phyloP scores from a whole-genome alignment of 2,329 filamentous ascomycete genomes.

The Calycina herbarum region DNA sequence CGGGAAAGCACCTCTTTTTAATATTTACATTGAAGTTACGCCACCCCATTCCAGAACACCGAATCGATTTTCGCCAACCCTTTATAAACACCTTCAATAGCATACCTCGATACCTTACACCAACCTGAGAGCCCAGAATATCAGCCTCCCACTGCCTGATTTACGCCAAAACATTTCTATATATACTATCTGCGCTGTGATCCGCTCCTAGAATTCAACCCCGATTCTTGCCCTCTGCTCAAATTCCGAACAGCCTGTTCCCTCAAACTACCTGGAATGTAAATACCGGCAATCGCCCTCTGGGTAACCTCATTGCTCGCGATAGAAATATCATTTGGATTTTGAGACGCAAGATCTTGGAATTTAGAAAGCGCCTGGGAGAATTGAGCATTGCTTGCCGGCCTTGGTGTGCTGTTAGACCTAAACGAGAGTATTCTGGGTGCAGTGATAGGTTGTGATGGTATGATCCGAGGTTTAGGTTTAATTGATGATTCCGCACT shows the following conservation, averaged over 20 bases:
- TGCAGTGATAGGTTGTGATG: not conserved
- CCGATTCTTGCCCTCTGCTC: constrained; percentile 15
- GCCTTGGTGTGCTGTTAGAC: not conserved
- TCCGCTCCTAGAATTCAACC: not conserved
- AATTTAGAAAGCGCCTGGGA: constrained; percentile 17
- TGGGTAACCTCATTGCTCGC: constrained; percentile 21
- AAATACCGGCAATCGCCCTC: constrained; percentile 22
- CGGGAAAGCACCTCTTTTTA: too few species aligned
- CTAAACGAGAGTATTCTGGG: not conserved
- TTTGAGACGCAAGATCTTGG: constrained; percentile 17
- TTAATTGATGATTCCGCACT: too few species aligned
- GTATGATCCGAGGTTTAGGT: not conserved
- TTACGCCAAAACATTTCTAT: too few species aligned
- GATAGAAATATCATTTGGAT: constrained; percentile 2
- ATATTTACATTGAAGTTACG: too few species aligned
- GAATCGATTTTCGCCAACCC: too few species aligned
- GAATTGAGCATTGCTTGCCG: constrained; percentile 15
- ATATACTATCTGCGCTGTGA: not conserved
- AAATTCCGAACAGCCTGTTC: constrained; percentile 25
- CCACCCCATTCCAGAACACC: too few species aligned
- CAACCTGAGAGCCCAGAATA: too few species aligned
- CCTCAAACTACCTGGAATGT: constrained; percentile 24
- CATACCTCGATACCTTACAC: too few species aligned
- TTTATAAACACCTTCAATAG: too few species aligned
- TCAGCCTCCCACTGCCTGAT: too few species aligned